Percentiles rank a stretch among this genome's conserved stretches.
These are phyloP conservation scores for Rhizopogon vulgaris DNA, from an alignment of 768 basidiomycete genomes.

Conservation along the genomic window DNA sequence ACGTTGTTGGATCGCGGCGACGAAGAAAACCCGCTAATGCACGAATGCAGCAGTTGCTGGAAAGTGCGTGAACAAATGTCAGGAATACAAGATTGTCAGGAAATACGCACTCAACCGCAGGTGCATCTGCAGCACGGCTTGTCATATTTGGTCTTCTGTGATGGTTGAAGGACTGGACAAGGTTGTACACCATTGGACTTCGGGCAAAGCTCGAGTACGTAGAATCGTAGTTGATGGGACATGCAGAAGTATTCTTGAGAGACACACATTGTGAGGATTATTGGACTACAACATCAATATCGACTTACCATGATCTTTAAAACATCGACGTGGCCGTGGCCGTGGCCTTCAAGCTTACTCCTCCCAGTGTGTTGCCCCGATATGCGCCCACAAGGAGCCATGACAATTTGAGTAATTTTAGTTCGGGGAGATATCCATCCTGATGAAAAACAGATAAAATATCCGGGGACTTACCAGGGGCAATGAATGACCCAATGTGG, in stretches of 20 bases:
- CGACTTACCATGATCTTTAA: not conserved
- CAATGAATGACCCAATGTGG: no score
- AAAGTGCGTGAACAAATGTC: not conserved
- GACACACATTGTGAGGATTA: not conserved
- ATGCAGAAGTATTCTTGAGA: slow-evolving; percentile 6
- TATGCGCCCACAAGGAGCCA: no score
- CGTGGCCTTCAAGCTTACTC: no score
- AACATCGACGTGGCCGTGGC: not conserved
- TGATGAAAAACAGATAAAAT: no score
- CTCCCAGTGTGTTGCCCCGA: no score
- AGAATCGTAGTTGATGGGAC: slow-evolving; percentile 1
- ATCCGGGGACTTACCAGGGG: no score
- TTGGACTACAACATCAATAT: not conserved
- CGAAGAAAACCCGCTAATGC: not conserved
- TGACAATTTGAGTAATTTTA: no score
- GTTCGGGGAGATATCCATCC: no score
- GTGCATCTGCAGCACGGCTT: slow-evolving; percentile 8
- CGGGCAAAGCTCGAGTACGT: not conserved
- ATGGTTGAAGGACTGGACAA: not conserved
- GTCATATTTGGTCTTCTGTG: not conserved
- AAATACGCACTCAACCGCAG: slow-evolving; percentile 3
- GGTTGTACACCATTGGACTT: not conserved
- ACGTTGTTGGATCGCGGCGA: not conserved
- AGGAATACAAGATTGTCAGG: no score
- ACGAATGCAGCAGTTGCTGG: not conserved